Percentiles rank a stretch among this genome's conserved stretches.
Conservation (phyloP, 768 basidiomycete species). For the Suillus fuscotomentosus region DNA sequence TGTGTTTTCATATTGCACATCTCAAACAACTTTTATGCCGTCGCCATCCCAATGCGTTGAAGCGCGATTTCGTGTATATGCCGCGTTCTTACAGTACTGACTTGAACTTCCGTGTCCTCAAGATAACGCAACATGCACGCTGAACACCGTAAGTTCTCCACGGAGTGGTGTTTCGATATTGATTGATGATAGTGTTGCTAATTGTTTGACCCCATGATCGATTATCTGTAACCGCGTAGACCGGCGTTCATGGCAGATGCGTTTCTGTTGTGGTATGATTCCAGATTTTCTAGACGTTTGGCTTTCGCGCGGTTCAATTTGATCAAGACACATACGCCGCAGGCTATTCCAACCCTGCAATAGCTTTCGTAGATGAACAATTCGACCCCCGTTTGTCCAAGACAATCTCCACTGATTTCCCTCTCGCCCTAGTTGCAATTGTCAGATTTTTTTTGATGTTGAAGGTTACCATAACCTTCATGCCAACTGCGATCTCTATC, state of each 20-base stretch:
- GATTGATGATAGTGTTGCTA: conserved; percentile 32
- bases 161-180: conserved; percentile 35
- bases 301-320: neutral
- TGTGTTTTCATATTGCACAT: too few relatives aligned
- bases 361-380: neutral
- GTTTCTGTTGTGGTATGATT: neutral
- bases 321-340: neutral
- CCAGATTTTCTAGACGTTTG: neutral
- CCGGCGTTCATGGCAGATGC: conserved; percentile 35
- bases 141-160: conserved; percentile 33
- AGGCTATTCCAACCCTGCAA: neutral
- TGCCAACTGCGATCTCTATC: neutral
- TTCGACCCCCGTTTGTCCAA: conserved; percentile 28
- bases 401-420: conserved; percentile 25
- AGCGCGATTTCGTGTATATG: too few relatives aligned
- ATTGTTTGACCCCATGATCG: conserved; percentile 41
- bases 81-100: neutral
- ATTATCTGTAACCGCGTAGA: conserved; percentile 44
- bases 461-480: conserved; percentile 8
- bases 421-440: conserved; percentile 33
- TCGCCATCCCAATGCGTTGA: too few relatives aligned
- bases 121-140: conserved; percentile 39
- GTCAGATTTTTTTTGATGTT: conserved; percentile 41
- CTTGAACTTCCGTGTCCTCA: conserved; percentile 20
- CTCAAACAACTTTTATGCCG: too few relatives aligned